These are phyloP conservation scores for Phyllosticta citriasiana DNA, from an alignment of 2,329 filamentous ascomycete genomes.

Conservation along the genomic window DNA sequence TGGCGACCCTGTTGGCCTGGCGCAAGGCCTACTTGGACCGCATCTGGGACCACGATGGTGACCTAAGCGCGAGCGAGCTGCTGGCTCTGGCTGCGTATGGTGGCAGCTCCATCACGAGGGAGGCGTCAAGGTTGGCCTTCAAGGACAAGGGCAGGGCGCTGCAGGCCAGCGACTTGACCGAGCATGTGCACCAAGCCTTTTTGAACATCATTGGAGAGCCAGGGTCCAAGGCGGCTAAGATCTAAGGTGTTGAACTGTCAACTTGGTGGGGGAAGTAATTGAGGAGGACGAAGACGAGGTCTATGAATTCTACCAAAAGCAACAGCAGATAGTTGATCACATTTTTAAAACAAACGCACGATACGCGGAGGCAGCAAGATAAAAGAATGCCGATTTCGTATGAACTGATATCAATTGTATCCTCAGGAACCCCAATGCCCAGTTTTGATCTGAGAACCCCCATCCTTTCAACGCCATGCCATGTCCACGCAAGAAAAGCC, in stretches of 20 bases:
- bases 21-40: slow-evolving; percentile 74
- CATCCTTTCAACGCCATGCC: not conserved
- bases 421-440: not conserved
- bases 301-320: not conserved
- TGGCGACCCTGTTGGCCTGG: slow-evolving; percentile 86
- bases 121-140: slow-evolving; percentile 83
- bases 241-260: not conserved
- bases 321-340: not conserved
- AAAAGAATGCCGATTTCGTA: no score
- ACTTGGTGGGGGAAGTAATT: not conserved
- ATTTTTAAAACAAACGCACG: not conserved
- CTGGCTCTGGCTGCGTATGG: slow-evolving; percentile 75
- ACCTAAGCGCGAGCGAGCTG: slow-evolving; percentile 48
- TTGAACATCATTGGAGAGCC: slow-evolving; percentile 64
- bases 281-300: not conserved
- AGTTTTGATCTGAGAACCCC: not conserved
- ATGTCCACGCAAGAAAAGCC: not conserved
- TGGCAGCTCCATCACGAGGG: slow-evolving; percentile 77
- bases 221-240: slow-evolving; percentile 5
- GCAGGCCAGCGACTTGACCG: slow-evolving; percentile 87
- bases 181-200: slow-evolving; percentile 78
- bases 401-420: not conserved
- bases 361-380: not conserved
- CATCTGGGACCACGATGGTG: slow-evolving; percentile 57
- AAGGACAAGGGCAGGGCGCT: slow-evolving; percentile 74